A percentile compares a stretch with the other conserved stretches of the same genome.
Conservation (phyloP, 1,284 basidiomycete genomes). For the Albatrellus sp. region DNA sequence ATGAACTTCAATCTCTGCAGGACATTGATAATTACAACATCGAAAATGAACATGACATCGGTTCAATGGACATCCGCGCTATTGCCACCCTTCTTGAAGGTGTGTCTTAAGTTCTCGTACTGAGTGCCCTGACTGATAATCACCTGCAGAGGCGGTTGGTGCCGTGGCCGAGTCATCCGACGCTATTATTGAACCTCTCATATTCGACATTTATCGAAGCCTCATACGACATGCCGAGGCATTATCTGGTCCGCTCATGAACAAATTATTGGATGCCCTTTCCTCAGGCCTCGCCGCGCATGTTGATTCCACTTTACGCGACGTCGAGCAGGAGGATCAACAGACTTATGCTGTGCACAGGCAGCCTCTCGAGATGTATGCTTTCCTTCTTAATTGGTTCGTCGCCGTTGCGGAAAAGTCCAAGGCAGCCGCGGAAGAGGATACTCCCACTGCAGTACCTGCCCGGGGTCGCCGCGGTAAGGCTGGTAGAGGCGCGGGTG, state of each 20-base stretch:
- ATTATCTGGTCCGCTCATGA: constrained; percentile 51
- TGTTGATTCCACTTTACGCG: constrained; percentile 52
- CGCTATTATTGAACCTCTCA: constrained; percentile 46
- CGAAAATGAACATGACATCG: constrained; percentile 51
- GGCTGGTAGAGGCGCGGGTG: constrained; percentile 42
- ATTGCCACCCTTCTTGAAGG: constrained; percentile 40
- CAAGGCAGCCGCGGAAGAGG: constrained; percentile 36
- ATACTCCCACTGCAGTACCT: constrained; percentile 25
- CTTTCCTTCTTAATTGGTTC: constrained; percentile 82
- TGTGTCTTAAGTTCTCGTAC: constrained; percentile 14
- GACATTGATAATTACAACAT: constrained; percentile 51
- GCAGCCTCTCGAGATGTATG: constrained; percentile 73
- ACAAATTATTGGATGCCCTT: constrained; percentile 69
- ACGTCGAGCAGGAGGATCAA: constrained; percentile 61
- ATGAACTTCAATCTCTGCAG: constrained; percentile 55
- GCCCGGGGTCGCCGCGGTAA: constrained; percentile 41
- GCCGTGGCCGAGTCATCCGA: constrained; percentile 63
- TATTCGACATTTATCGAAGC: constrained; percentile 72
- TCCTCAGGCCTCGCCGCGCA: constrained; percentile 60
- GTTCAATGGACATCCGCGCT: constrained; percentile 26
- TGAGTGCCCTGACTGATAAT: neutral
- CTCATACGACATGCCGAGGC: constrained; percentile 59
- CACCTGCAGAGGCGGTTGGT: constrained; percentile 56
- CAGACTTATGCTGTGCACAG: constrained; percentile 61
- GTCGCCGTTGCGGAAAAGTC: constrained; percentile 67